Evolutionary conservation across 2,329 filamentous ascomycete species (phyloP), one percentile per base, ranked within the genome.

Genomic region (Rutstroemia sp.): DNA sequence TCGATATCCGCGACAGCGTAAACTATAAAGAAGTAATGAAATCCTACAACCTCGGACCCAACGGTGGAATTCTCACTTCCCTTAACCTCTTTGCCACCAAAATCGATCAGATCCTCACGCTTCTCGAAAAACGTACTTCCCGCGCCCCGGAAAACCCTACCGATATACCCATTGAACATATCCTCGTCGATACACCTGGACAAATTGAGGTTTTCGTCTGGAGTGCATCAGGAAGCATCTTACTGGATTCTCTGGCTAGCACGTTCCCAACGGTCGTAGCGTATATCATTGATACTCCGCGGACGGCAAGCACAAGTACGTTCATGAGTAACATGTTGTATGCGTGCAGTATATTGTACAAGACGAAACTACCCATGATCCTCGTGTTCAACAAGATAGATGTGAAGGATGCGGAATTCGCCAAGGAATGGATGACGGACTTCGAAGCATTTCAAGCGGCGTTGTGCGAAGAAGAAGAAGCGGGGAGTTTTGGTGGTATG

Each of bases 251-350:
- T 14, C 79, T 99, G 51, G 94, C 95, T 0, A 94, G 89, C 4
- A 91, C 88, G 0, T 97, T 99, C 70, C 94, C 95, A 0, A 99
- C 95, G 0, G 90, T 99, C 42, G 90, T 99, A 65, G 94, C 94
- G 56, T 99, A 97, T 74, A 82, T 99, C 58, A 96, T 99, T 72
- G 94, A 99, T 73, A 99, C 94, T 1, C 94, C 95, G 3, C 85
- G 94, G 54, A 95, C 92, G 14, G 85, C 88, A 38, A 95, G 90
- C 41, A 97, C 94, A 0, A 92, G 88, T 61, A 99, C 94, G 0
- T 99, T 99, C 74, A 99, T 99, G 94, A 95, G 89, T 71, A 99
- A 99, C 74, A 99, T 99, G 94, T 85, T 99, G 45, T 99, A 99
- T 72, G 94, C 94, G 21, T 97, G 94, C 78, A 95, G 89, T 59